Percentiles rank a stretch among this genome's conserved stretches.
Evolutionary conservation across 2,329 filamentous ascomycete species (phyloP).

Genomic region (Cercospora sp.): DNA sequence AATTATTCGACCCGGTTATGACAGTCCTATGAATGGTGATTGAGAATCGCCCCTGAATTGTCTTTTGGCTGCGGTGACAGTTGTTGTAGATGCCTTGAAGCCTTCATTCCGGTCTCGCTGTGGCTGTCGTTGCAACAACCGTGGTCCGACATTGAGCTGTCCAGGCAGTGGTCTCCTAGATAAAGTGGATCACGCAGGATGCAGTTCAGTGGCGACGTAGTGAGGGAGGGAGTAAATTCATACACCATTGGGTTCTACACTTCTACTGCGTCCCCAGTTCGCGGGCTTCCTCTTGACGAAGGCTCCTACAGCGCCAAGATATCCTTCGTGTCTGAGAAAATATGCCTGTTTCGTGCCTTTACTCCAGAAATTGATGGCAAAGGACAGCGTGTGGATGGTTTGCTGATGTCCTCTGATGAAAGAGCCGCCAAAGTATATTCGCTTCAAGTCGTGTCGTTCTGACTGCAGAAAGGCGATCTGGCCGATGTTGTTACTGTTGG

Average conservation of each 20-base stretch:
- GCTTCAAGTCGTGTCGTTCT: conserved; percentile 84
- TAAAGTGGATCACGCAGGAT: not conserved
- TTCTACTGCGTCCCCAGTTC: conserved; percentile 69
- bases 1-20: not conserved
- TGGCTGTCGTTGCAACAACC: too few relatives aligned
- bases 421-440: conserved; percentile 96
- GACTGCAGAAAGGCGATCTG: conserved; percentile 98
- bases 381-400: conserved; percentile 96
- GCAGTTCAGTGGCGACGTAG: not conserved
- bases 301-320: conserved; percentile 88
- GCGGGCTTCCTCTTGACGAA: conserved; percentile 87
- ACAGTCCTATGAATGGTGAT: not conserved
- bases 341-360: conserved; percentile 93
- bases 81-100: too few relatives aligned
- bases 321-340: conserved; percentile 93
- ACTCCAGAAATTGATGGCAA: conserved; percentile 97
- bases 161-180: too few relatives aligned
- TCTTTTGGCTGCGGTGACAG: too few relatives aligned
- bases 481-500: conserved; percentile 84
- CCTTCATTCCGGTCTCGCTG: too few relatives aligned
- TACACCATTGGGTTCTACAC: conserved; percentile 20
- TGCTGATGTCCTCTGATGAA: conserved; percentile 96
- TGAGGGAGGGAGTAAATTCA: not conserved
- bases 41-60: not conserved
- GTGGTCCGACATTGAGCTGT: too few relatives aligned